Evolutionary conservation across 345 rosid species (phyloP), one percentile per base, ranked within the genome.

Genomic region (Pugionium dolabratum): DNA sequence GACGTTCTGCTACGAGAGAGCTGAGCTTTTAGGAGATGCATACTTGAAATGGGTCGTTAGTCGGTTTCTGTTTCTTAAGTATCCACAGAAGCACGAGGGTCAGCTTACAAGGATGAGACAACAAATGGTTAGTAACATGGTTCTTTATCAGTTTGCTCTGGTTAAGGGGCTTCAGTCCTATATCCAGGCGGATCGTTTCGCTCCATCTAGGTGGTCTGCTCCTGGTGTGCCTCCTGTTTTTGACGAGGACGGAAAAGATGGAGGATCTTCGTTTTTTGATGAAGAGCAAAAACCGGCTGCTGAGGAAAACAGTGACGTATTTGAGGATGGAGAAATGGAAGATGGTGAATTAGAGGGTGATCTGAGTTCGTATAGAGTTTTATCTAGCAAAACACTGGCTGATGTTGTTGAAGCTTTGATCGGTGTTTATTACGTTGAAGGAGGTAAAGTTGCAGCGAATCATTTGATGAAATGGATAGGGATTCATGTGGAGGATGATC

Each of bases 181-280:
- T 62, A 94, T 94, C 69, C 99, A 90, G 72, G 99, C 95, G n/a
- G 99, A 94, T 77, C 88, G 99, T 34, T 94, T 94, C 81, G 93
- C 99, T 49, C 99, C 99, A 6, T 90, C 91, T 67, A 82, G 99
- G 71, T 90, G 99, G 99, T 95, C 99, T 55, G 99, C 99, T 70
- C 99, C 97, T 37, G 99, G 99, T 10, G 97, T 94, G 60, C 78
- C 92, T 49, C 99, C 99, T 10, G 96, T 94, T 61, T 94, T 78
- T 35, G 99, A 94, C 28, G 99, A 94, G 79, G 99, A 94, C 54
- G 76, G 87, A 39, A 88, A 86, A 74, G 97, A 94, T 72, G 99
- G 82, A 65, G 94, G 87, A 9, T 75, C 75, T 0, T 86, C 82
- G 48, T 82, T 90, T 57, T 90, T 90, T 61, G 95, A 83, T 42